A percentile compares a stretch with the other conserved stretches of the same genome.
Evolutionary conservation across 1,139 yeast genomes (phyloP).

Genomic region (Hemisphaericaspora lyxosophila): DNA sequence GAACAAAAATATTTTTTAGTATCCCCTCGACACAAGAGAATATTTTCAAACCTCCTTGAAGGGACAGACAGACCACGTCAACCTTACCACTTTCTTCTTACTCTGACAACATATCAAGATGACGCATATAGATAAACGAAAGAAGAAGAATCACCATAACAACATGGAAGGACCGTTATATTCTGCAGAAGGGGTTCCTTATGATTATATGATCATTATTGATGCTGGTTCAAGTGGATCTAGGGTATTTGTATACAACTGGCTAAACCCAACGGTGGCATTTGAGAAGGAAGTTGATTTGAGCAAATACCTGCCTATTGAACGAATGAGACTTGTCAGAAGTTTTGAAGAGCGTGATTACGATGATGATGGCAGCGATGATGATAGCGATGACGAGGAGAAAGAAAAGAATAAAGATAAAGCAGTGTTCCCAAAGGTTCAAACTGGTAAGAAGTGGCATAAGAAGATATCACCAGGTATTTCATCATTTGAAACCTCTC

Average conservation of each 20-base stretch:
- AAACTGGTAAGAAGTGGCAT: constrained; percentile 53
- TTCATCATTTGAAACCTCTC: constrained; percentile 50
- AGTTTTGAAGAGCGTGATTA: constrained; percentile 13
- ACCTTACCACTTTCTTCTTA: too few species aligned
- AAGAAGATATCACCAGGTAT: constrained; percentile 69
- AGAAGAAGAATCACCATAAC: constrained; percentile 6
- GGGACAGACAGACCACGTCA: too few species aligned
- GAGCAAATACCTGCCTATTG: constrained; percentile 2
- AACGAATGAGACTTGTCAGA: constrained; percentile 17
- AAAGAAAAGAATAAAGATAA: background rate
- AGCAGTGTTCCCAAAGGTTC: constrained; percentile 40
- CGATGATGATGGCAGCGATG: constrained; percentile 14
- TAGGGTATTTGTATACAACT: constrained; percentile 68
- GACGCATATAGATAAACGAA: constrained; percentile 1
- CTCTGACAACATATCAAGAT: too few species aligned
- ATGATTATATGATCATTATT: constrained; percentile 67
- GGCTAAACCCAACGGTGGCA: constrained; percentile 52
- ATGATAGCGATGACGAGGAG: constrained; percentile 14
- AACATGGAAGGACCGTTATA: constrained; percentile 26
- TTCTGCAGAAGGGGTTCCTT: constrained; percentile 47
- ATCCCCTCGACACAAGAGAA: too few species aligned
- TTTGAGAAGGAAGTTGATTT: constrained; percentile 27
- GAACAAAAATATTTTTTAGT: too few species aligned
- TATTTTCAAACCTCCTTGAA: too few species aligned
- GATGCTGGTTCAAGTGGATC: constrained; percentile 88